Conservation (phyloP, 1,284 basidiomycete species). For the Afroboletus lepidellus region DNA sequence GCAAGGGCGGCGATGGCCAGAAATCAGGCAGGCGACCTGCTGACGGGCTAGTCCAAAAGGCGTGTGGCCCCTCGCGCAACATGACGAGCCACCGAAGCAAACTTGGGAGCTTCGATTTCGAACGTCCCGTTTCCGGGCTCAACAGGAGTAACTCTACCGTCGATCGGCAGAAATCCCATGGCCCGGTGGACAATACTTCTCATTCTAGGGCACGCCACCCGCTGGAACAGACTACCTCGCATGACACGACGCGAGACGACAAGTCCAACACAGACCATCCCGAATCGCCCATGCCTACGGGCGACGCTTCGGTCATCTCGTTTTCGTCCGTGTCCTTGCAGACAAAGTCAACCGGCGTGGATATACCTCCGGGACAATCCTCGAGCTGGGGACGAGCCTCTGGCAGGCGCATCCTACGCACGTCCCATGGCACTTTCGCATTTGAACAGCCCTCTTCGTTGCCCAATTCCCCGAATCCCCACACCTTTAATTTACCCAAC, state of each 20-base stretch:
- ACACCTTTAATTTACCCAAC: slow-evolving; percentile 20
- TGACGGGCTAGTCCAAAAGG: slow-evolving; percentile 11
- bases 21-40: slow-evolving; percentile 11
- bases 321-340: slow-evolving; percentile 35
- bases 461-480: slow-evolving; percentile 36
- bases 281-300: slow-evolving; percentile 23
- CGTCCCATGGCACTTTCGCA: slow-evolving; percentile 39
- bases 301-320: slow-evolving; percentile 31
- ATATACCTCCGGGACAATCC: slow-evolving; percentile 24
- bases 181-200: slow-evolving; percentile 5
- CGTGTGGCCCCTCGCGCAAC: slow-evolving; percentile 20
- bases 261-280: slow-evolving; percentile 15
- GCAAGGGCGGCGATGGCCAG: slow-evolving; percentile 23
- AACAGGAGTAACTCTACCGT: slow-evolving; percentile 32
- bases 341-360: slow-evolving; percentile 32
- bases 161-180: slow-evolving; percentile 15
- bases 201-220: slow-evolving; percentile 14
- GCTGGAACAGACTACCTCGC: slow-evolving; percentile 28
- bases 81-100: slow-evolving; percentile 39
- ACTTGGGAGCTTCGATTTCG: slow-evolving; percentile 74
- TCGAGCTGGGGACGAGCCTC: slow-evolving; percentile 36
- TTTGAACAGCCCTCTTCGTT: slow-evolving; percentile 44
- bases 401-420: slow-evolving; percentile 25
- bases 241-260: slow-evolving; percentile 23
- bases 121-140: slow-evolving; percentile 48